phyloP scores from a whole-genome alignment of 2,329 filamentous ascomycete species.

The Trichoderma sp. region DNA sequence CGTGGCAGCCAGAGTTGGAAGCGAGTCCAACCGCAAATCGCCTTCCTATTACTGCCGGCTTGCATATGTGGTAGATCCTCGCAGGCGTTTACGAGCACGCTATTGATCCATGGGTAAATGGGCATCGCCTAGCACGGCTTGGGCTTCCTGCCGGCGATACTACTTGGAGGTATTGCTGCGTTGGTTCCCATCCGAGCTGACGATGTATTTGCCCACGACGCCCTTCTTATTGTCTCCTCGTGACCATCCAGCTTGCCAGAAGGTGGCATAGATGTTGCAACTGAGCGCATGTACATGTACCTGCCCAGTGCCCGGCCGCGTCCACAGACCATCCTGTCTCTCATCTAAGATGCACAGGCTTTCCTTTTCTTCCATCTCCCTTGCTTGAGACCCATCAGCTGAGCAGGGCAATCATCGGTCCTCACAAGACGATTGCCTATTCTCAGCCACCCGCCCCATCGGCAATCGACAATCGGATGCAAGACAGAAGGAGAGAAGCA shows the following conservation, averaged over 20 bases:
- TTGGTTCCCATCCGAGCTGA: neutral
- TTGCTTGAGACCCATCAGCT: conserved; percentile 22
- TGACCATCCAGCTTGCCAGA: neutral
- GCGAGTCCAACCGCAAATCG: neutral
- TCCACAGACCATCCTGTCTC: neutral
- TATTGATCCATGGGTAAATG: conserved; percentile 17
- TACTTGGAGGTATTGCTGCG: neutral
- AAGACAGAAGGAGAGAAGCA: conserved; percentile 2
- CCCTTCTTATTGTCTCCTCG: neutral
- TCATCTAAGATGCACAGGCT: neutral
- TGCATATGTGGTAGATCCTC: neutral
- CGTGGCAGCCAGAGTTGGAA: conserved; percentile 11
- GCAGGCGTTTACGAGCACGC: conserved; percentile 8
- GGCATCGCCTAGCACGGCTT: neutral
- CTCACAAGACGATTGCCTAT: neutral
- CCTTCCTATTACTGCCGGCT: conserved; percentile 13
- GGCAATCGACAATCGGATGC: conserved; percentile 21
- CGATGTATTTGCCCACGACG: conserved; percentile 1
- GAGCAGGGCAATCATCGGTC: conserved; percentile 14
- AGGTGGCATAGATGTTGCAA: neutral
- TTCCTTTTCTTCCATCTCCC: conserved; percentile 9
- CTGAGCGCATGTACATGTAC: conserved; percentile 3
- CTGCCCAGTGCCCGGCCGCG: neutral
- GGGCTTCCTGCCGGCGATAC: neutral
- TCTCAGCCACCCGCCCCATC: conserved; percentile 20